Conservation (phyloP, 768 basidiomycete species). For the Russula griseocarnosa region DNA sequence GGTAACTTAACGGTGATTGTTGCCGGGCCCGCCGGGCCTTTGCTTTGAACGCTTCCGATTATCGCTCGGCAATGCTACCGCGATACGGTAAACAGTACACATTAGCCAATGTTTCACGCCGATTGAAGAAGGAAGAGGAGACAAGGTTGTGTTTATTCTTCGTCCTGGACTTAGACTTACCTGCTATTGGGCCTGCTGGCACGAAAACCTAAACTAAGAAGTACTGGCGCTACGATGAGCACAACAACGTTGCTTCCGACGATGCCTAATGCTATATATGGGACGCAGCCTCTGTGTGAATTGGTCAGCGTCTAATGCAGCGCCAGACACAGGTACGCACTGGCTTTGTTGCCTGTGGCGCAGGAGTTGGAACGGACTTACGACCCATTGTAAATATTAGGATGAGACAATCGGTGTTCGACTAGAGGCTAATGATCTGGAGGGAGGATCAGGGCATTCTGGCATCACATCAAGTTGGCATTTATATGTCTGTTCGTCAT, state of each 20-base stretch:
- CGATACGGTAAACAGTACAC: background rate
- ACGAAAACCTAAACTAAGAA: background rate
- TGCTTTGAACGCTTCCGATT: background rate
- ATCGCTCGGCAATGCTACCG: constrained; percentile 8
- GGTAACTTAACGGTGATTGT: background rate
- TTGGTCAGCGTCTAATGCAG: constrained; percentile 4
- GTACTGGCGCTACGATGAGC: background rate
- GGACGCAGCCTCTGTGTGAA: background rate
- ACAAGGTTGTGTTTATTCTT: background rate
- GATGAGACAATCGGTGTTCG: too few relatives aligned
- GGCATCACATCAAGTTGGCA: background rate
- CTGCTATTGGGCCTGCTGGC: constrained; percentile 1
- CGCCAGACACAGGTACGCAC: background rate
- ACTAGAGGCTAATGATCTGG: background rate
- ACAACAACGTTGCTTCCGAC: background rate
- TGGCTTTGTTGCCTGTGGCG: background rate
- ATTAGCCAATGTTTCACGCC: background rate
- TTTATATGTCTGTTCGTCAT: background rate
- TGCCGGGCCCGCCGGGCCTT: background rate
- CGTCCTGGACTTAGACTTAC: background rate
- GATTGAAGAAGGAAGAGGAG: background rate
- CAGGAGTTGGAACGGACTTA: background rate
- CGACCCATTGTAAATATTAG: background rate
- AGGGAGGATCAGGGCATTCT: too few relatives aligned
- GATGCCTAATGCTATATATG: background rate